Evolutionary conservation across 2,329 filamentous ascomycete genomes (phyloP), one percentile per base, ranked within the genome.

Genomic region (Ampelomyces quisqualis): DNA sequence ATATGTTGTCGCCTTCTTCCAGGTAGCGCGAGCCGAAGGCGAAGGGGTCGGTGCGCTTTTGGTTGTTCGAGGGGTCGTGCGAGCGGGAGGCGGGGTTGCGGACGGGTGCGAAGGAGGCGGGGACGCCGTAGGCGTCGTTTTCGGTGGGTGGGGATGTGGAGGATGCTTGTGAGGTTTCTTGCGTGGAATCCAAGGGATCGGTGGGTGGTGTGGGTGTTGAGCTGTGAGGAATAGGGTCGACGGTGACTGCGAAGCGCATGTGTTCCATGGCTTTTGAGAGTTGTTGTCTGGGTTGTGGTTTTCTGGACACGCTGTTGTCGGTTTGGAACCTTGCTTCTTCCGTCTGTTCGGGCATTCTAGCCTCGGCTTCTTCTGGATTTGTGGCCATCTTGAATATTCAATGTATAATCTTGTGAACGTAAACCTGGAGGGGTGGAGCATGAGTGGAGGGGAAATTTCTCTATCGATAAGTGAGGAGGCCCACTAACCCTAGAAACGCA

Each of bases 21-120:
- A 98, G 81, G 61, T 80, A 87, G 45, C 91, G 88, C 33, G 88
- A 93, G 47, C 93, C 93, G 69, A 98, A 98, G 70, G 94, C 86
- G 70, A 97, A 98, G 13, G 93, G 93, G 64, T 96, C 90, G 64
- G 75, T 87, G 58, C 89, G 81, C 74, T 97, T 97, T 71, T 86
- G 76, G 68, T 90, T 93, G 68, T 85, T 84, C 45, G 74, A 58
- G 26, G 86, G 82, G 60, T 86, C 78, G 68, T 90, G 85, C 15
- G 85, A 88, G 52, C 83, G 81, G 58, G 86, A 58, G 3, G 71
- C 51, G 3, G 73, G 65, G 34, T 71, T 69, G 42, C 73, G 71
- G 18, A 75, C 37, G 10, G 74, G 74, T 28, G 70, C 65, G 46
- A 70, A 69, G 29, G 67, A 63, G 20, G 70, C 68, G 18, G 73